Evolutionary conservation across 495 filamentous ascomycete species (phyloP), one percentile per base, ranked within the genome.

Genomic region (Aspergillus diversus): DNA sequence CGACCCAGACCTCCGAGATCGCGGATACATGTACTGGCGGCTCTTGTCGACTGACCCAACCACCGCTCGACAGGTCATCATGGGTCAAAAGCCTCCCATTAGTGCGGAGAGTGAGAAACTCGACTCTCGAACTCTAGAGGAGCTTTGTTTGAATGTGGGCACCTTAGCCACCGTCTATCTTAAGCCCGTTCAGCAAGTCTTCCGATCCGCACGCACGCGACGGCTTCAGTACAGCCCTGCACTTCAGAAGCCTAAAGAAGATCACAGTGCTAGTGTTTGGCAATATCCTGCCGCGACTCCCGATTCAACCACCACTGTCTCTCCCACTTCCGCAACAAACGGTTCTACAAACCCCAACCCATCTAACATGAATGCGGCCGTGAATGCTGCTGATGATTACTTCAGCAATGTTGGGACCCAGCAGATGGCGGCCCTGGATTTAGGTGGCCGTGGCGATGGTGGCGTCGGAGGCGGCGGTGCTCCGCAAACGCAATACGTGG

Each of bases 11-110:
- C 86, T 99, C 34, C 85, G 95, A 48, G 95, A 99, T 71, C 83
- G 95, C 63, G 95, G 95, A 11, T 98, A 97, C 80, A 97, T 99
- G 92, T 99, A 99, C 80, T 99, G 95, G 95, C 89, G 95, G 7
- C 84, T 99, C 21, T 84, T 99, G 4, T 97, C 93, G n/a, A 92
- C 91, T 3, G 93, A 97, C 75, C 93, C 96, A 59, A 86, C 90
- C 16, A 86, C 88, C 0, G 95, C 95, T 8, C 94, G 92, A 69
- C 80, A 86, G 60, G 84, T 99, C 58, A 92, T 99, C 64, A 97
- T 98, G 93, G 94, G 93, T 63, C 89, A 96, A 66, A 98, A 98
- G 73, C 95, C 95, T 1, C 86, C 95, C 43, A 98, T 99, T 79
- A 97, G 92, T 4, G 95, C 95, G 49, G 96, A 98, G 73, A 91